These are phyloP conservation scores for Cystobasidium ongulense DNA, from an alignment of 768 basidiomycete species.

Conservation along the genomic window DNA sequence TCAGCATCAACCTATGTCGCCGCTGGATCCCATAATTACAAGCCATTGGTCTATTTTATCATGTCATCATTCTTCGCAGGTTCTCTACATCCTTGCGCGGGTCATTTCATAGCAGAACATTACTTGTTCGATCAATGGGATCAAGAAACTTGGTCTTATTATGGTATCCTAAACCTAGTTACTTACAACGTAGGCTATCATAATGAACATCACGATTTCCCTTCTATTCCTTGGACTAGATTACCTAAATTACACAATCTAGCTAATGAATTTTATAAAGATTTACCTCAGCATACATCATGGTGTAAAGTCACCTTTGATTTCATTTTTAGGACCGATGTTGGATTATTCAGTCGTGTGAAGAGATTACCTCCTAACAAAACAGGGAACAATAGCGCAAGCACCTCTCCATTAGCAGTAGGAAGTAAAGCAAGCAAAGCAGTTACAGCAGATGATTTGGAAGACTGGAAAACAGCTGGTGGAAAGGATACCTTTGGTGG, in stretches of 20 bases:
- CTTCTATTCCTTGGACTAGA: conserved; percentile 89
- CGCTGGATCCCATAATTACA: conserved; percentile 45
- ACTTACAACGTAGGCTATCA: conserved; percentile 98
- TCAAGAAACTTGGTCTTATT: conserved; percentile 96
- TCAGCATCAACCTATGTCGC: not conserved
- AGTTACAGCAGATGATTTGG: conserved; percentile 5
- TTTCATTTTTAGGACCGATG: conserved; percentile 82
- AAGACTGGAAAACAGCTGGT: conserved; percentile 17
- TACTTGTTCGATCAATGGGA: conserved; percentile 79
- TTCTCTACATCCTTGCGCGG: conserved; percentile 87
- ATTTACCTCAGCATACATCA: conserved; percentile 71
- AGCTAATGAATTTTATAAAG: conserved; percentile 87
- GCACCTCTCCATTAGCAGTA: not conserved
- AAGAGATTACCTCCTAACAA: conserved; percentile 52
- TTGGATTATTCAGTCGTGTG: conserved; percentile 78
- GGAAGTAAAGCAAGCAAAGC: not conserved
- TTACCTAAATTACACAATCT: conserved; percentile 70
- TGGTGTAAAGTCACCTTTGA: conserved; percentile 93
- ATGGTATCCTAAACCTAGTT: conserved; percentile 77
- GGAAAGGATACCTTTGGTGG: conserved; percentile 24
- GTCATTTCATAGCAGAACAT: conserved; percentile 96
- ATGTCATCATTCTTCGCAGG: conserved; percentile 93
- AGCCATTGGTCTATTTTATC: conserved; percentile 62
- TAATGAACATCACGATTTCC: conserved; percentile 99
- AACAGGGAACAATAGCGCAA: not conserved